A percentile compares a stretch with the other conserved stretches of the same genome.
Conservation (phyloP, 495 filamentous ascomycete genomes). For the Xylaria grammica region DNA sequence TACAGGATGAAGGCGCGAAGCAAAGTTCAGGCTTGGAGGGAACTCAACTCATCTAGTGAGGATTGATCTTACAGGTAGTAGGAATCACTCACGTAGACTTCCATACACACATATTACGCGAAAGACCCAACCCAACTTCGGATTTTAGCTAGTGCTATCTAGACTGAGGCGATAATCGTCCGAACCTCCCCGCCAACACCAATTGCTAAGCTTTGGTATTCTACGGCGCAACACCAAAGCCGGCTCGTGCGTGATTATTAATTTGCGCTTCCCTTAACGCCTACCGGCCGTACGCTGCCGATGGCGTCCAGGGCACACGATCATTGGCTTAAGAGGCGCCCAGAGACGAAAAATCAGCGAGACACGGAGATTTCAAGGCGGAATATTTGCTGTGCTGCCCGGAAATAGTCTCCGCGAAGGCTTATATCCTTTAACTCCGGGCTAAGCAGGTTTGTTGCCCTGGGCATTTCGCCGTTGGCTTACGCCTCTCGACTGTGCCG, state of each 20-base stretch:
- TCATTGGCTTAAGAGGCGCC: background rate
- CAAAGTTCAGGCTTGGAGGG: too few relatives aligned
- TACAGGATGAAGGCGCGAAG: too few relatives aligned
- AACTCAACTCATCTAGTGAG: too few relatives aligned
- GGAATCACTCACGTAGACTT: too few relatives aligned
- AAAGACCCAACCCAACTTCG: too few relatives aligned
- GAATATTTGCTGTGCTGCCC: background rate
- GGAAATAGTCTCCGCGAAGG: background rate
- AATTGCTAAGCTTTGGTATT: background rate
- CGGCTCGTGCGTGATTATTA: slow-evolving; percentile 2
- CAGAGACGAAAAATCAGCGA: background rate
- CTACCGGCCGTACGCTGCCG: background rate
- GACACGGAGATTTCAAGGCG: slow-evolving; percentile 2
- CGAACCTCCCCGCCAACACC: background rate
- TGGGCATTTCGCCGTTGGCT: background rate
- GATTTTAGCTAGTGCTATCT: too few relatives aligned
- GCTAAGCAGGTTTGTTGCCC: background rate
- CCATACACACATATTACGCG: too few relatives aligned
- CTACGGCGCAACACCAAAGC: background rate
- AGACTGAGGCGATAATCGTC: background rate
- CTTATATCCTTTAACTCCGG: slow-evolving; percentile 4
- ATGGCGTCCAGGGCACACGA: background rate
- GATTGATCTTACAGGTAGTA: too few relatives aligned
- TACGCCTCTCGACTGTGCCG: background rate
- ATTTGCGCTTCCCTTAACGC: background rate